phyloP scores from a whole-genome alignment of 257 asterid species.

The Scutellaria barbata region DNA sequence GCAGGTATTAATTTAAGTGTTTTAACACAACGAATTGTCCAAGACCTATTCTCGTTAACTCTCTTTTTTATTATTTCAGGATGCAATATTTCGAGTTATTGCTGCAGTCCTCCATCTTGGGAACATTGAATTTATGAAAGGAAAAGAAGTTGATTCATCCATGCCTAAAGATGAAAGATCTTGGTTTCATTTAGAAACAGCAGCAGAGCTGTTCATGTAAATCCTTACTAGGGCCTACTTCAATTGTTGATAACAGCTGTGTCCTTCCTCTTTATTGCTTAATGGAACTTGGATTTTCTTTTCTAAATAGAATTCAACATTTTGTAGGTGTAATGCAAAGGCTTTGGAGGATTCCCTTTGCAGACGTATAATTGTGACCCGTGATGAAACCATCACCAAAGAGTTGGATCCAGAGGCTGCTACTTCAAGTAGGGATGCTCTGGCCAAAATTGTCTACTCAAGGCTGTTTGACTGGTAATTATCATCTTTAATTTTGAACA shows the following conservation, averaged over 20 bases:
- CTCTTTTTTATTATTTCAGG: slow-evolving; percentile 51
- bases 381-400: slow-evolving; percentile 93
- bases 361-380: slow-evolving; percentile 92
- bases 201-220: slow-evolving; percentile 96
- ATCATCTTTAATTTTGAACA: slow-evolving; percentile 22
- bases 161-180: slow-evolving; percentile 95
- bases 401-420: slow-evolving; percentile 97
- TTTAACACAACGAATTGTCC: slow-evolving; percentile 21
- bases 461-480: slow-evolving; percentile 94
- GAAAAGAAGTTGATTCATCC: slow-evolving; percentile 90
- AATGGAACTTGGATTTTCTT: slow-evolving; percentile 21
- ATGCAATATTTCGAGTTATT: slow-evolving; percentile 92
- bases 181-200: slow-evolving; percentile 84
- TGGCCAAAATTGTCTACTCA: slow-evolving; percentile 92
- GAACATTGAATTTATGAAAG: slow-evolving; percentile 88
- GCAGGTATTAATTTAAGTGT: slow-evolving; percentile 60
- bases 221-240: slow-evolving; percentile 29
- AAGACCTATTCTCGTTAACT: slow-evolving; percentile 25
- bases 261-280: slow-evolving; percentile 12
- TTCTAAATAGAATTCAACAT: slow-evolving; percentile 26
- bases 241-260: slow-evolving; percentile 9
- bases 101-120: slow-evolving; percentile 99
- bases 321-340: slow-evolving; percentile 87
- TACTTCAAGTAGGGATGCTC: slow-evolving; percentile 86
- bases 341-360: slow-evolving; percentile 96